Conservation (phyloP, 352 stramenopile genomes). For the Globisporangium cederbergense region DNA sequence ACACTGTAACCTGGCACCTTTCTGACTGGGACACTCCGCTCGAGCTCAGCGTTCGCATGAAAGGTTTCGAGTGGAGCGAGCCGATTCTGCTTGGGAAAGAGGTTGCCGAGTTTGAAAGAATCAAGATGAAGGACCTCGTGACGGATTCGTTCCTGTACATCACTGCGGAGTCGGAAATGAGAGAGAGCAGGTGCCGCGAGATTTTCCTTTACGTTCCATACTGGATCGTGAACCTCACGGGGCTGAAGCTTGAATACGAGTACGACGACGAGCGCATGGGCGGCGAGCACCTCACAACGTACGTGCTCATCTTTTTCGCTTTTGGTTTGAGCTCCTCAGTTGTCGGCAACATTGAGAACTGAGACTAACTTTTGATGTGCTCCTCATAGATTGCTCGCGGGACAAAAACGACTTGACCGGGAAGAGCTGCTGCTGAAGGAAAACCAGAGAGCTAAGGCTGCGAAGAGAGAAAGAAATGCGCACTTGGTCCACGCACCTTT, state of each 20-base stretch:
- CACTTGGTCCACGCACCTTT: constrained; percentile 44
- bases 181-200: constrained; percentile 56
- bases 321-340: background rate
- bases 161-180: constrained; percentile 54
- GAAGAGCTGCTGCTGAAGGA: constrained; percentile 78
- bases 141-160: constrained; percentile 71
- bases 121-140: constrained; percentile 80
- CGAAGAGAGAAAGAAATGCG: constrained; percentile 43
- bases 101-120: constrained; percentile 49
- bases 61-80: constrained; percentile 86
- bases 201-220: constrained; percentile 85
- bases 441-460: constrained; percentile 34
- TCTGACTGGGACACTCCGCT: constrained; percentile 76
- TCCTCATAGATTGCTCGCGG: constrained; percentile 46
- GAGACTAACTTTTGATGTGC: constrained; percentile 6
- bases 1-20: constrained; percentile 82
- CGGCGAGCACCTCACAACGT: constrained; percentile 64
- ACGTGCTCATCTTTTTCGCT: constrained; percentile 17
- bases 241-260: constrained; percentile 80
- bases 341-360: background rate
- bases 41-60: constrained; percentile 74
- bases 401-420: constrained; percentile 73
- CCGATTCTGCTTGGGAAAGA: constrained; percentile 49
- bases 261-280: constrained; percentile 73
- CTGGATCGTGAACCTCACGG: constrained; percentile 87